Conservation (phyloP, 306 rosid genomes). For the barrel medic (Medicago truncatula) region MtrunA17r5.0-ANR NC_053046.1:43202501-43203000, state of each 20-base stretch:
- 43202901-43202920: slow-evolving; percentile 70
- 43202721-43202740: slow-evolving; percentile 82
- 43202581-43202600: slow-evolving; percentile 75
- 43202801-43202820: slow-evolving; percentile 64
- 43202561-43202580: slow-evolving; percentile 76
- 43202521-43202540: slow-evolving; percentile 93
- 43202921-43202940: slow-evolving; percentile 88
- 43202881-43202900: slow-evolving; percentile 73
- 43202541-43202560: slow-evolving; percentile 90
- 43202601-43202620: slow-evolving; percentile 74
- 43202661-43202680: slow-evolving; percentile 89
- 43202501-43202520: slow-evolving; percentile 82
- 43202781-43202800: slow-evolving; percentile 61
- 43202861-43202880: slow-evolving; percentile 73
- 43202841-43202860: slow-evolving; percentile 62
- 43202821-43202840: slow-evolving; percentile 47
- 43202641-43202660: slow-evolving; percentile 89
- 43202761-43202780: slow-evolving; percentile 7
- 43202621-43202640: slow-evolving; percentile 71
- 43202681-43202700: slow-evolving; percentile 90
- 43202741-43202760: slow-evolving; percentile 70
- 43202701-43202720: slow-evolving; percentile 86
- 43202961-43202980: slow-evolving; percentile 57
- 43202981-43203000: slow-evolving; percentile 50
- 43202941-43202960: slow-evolving; percentile 90